Conservation (phyloP, 2,329 filamentous ascomycete species). For the Bipolaris zeicola region DNA sequence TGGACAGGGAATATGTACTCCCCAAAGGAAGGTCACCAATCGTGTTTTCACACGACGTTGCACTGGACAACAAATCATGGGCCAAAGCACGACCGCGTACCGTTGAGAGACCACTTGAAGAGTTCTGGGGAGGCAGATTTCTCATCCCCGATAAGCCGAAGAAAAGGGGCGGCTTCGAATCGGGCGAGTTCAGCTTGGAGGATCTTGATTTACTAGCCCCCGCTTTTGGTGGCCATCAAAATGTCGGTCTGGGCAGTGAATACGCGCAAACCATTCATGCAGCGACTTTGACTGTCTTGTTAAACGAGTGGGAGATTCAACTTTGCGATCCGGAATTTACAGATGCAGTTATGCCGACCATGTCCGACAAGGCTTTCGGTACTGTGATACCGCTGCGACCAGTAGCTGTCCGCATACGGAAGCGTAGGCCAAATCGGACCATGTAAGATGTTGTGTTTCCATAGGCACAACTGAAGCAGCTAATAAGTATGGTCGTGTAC, state of each 20-base stretch:
- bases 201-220: constrained; percentile 22
- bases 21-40: constrained; percentile 23
- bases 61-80: constrained; percentile 33
- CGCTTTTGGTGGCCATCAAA: constrained; percentile 9
- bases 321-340: constrained; percentile 29
- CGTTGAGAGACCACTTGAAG: constrained; percentile 26
- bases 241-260: constrained; percentile 16
- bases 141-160: constrained; percentile 14
- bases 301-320: constrained; percentile 35
- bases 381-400: constrained; percentile 26
- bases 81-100: constrained; percentile 22
- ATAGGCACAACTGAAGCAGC: background rate
- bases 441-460: background rate
- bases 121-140: constrained; percentile 40
- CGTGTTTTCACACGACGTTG: constrained; percentile 33
- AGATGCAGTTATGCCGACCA: constrained; percentile 25
- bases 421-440: constrained; percentile 14
- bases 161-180: constrained; percentile 1
- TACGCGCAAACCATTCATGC: constrained; percentile 27
- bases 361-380: constrained; percentile 27
- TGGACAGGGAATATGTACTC: constrained; percentile 32
- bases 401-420: constrained; percentile 34
- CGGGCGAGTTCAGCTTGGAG: constrained; percentile 22
- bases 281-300: constrained; percentile 30
- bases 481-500: background rate